Conservation (phyloP, 2,329 filamentous ascomycete genomes). For the Biscogniauxia mediterranea region DNA sequence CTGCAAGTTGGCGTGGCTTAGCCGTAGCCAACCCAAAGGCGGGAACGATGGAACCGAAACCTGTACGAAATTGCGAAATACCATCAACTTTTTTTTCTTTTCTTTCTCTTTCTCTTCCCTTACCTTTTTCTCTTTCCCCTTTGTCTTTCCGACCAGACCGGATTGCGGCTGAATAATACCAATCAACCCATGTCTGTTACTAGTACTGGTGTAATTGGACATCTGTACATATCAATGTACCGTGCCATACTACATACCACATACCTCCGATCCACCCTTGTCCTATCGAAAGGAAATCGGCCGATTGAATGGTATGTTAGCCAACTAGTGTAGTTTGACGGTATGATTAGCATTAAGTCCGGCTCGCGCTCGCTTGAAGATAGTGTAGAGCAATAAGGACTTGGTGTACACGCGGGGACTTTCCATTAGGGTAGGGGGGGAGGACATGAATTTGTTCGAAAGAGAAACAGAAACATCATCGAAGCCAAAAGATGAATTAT, state of each 20-base stretch:
- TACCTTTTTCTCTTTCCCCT: too few relatives aligned
- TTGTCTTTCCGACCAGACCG: not conserved
- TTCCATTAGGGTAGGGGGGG: not conserved
- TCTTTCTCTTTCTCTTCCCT: too few relatives aligned
- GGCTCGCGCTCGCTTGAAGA: too few relatives aligned
- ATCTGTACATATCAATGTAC: not conserved
- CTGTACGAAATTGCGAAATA: not conserved
- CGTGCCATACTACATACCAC: not conserved
- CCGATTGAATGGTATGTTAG: not conserved
- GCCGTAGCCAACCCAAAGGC: not conserved
- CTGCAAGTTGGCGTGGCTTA: not conserved
- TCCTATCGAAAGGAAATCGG: not conserved
- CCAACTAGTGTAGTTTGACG: not conserved
- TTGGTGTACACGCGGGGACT: not conserved
- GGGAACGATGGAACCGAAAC: not conserved
- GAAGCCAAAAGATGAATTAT: slow-evolving; percentile 10
- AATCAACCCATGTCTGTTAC: not conserved
- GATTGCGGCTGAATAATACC: not conserved
- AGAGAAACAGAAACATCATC: not conserved
- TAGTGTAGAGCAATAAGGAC: not conserved
- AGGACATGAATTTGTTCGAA: not conserved
- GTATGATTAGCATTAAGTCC: too few relatives aligned
- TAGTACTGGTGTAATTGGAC: not conserved
- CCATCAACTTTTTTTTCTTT: not conserved
- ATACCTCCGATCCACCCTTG: not conserved